phyloP scores from a whole-genome alignment of 805 yeast genomes.

The Yamadazyma sp. region DNA sequence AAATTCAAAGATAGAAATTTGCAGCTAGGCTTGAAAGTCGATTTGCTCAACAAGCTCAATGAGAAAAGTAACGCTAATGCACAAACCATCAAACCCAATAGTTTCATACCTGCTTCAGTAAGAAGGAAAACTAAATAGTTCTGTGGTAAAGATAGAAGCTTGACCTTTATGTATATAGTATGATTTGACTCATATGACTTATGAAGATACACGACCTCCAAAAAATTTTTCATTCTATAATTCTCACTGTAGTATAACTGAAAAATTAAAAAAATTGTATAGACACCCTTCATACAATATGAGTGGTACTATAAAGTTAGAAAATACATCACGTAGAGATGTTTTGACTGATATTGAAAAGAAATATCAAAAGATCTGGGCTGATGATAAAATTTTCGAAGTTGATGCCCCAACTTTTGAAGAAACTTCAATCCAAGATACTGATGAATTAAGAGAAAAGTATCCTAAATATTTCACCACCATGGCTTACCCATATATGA shows the following conservation, averaged over 20 bases:
- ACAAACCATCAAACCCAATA: neutral
- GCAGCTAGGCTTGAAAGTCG: slow-evolving; percentile 4
- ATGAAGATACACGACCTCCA: too few species aligned
- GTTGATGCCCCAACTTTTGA: slow-evolving; percentile 80
- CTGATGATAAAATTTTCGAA: slow-evolving; percentile 80
- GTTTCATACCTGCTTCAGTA: slow-evolving; percentile 8
- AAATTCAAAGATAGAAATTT: slow-evolving; percentile 5
- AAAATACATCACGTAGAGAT: slow-evolving; percentile 91
- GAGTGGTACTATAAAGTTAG: slow-evolving; percentile 41
- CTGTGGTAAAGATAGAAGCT: too few species aligned
- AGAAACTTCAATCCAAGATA: slow-evolving; percentile 46
- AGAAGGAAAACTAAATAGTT: too few species aligned
- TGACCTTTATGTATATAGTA: too few species aligned
- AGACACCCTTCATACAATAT: too few species aligned
- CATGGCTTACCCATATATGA: slow-evolving; percentile 99
- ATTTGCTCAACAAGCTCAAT: slow-evolving; percentile 1
- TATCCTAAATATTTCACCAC: slow-evolving; percentile 87
- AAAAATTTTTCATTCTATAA: too few species aligned
- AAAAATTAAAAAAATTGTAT: too few species aligned
- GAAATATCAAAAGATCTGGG: slow-evolving; percentile 85
- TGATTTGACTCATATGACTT: too few species aligned
- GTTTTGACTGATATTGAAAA: slow-evolving; percentile 84
- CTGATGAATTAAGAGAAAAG: slow-evolving; percentile 70
- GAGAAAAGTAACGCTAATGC: neutral
- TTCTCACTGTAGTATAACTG: too few species aligned